Base-by-base conservation (phyloP, 2,329 filamentous ascomycete genomes). In the Aspergillus tubingensis region DNA sequence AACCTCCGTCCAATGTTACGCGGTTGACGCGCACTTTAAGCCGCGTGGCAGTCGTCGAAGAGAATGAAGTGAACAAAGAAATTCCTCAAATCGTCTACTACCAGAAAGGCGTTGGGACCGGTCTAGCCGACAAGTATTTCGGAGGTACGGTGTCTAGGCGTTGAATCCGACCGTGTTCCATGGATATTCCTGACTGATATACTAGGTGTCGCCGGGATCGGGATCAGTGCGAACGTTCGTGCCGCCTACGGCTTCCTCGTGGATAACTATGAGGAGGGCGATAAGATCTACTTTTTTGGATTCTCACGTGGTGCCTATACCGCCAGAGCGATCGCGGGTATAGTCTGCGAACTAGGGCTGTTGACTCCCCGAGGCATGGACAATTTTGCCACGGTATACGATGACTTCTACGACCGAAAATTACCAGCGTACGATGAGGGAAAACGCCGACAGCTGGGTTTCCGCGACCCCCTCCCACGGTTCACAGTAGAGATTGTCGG, bases 261-360 rank as follows among this genome's bases (percentile, higher is more conserved):
- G n/a, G 80, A 81, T 58, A 85, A 85, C 68, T 85, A 81, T 64
- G 72, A 77, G n/a, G 76, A 76, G 0, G 82, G 82, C 57, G 83
- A 82, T 56, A 76, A 82, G 63, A 80, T 82, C 53, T 80, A 80
- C 66, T 77, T 82, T 60, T 79, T 81, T 57, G 80, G 80, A 25
- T 82, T 82, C 70, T 80, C 77, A 4, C 73, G 80, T 11, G 80
- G 80, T 7, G 80, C 80, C 2, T 82, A 75, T 62, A 81, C 78
- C 0, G 80, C 77, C 2, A 74, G 80, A 7, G 76, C 76, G 5
- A 76, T 81, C 8, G 80, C 79, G 5, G 80, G 79, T 0, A 63
- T 82, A 11, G 78, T 82, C 25, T 76, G 70, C 8, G 70, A 77
- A 23, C 69, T 80, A 51, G 83, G 83, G 0, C 70, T 85, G 0